Base-by-base conservation (phyloP, 1,284 basidiomycete species). In the Peniophora sp. region DNA sequence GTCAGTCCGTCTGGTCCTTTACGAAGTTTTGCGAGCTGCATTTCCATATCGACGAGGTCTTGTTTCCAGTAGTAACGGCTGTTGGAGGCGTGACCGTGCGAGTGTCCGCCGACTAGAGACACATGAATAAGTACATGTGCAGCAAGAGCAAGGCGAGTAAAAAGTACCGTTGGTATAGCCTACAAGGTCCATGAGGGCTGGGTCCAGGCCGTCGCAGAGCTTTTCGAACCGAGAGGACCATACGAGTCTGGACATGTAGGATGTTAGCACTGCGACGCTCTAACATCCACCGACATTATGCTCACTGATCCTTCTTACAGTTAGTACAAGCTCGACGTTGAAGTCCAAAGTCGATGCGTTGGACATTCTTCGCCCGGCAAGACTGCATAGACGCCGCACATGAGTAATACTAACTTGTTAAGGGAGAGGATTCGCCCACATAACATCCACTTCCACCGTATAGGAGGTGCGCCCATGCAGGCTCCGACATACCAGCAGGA, bases 11-110 rank as follows among this genome's bases (percentile, higher is more conserved):
- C 62, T 17, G 54, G 47, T 35, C 63, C 57, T 19, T 60, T 53
- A 24, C 63, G 49, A n/a, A 58, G 53, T 1, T 23, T 51, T 3
- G 52, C 56, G 3, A 65, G 51, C 47, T 51, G 55, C 19, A 49
- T 27, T 2, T 55, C 52, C 55, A 69, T 61, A 2, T 56, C 53
- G 14, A 56, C 45, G 32, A 71, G 56, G 47, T 70, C 69, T 2
- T 51, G 23, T 17, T 55, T 53, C 69, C 68, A 70, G 53, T 64
- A 69, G 51, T 62, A 69, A n/a, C 58, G 58, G 50, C 61, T 65
- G 2, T 47, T 51, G 20, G 61, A 61, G 12, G 55, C 38, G 46
- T 59, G 58, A 1, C 63, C 61, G 50, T 66, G 58, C 5, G 59
- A 41, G 59, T 62, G 62, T 17, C 63, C 66, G 20, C 68, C 64